phyloP scores from a whole-genome alignment of 2,329 filamentous ascomycete species.

The Beauveria australis region DNA sequence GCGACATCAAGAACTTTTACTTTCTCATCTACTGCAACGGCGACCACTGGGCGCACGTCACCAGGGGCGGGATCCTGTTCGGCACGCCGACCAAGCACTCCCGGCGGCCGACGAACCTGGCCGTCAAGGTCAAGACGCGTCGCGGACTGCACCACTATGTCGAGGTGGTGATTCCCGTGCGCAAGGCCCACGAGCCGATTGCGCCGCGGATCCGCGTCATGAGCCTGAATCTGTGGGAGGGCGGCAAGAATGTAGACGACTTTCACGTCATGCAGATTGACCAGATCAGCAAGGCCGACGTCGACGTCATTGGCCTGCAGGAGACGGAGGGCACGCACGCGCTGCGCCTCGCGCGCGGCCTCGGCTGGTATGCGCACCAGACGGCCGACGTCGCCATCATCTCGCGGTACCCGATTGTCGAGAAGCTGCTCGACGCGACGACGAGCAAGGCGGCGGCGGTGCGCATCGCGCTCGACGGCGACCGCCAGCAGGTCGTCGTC shows the following conservation, averaged over 20 bases:
- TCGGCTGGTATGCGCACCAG: slow-evolving; percentile 31
- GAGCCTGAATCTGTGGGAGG: slow-evolving; percentile 32
- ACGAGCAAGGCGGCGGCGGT: slow-evolving; percentile 23
- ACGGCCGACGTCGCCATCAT: slow-evolving; percentile 26
- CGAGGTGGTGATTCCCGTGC: slow-evolving; percentile 13
- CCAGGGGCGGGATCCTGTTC: slow-evolving; percentile 23
- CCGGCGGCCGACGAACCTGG: slow-evolving; percentile 16
- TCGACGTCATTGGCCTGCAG: slow-evolving; percentile 30
- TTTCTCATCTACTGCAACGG: slow-evolving; percentile 16
- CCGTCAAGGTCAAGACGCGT: slow-evolving; percentile 18
- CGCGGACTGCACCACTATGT: too few relatives aligned
- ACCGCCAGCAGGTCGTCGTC: slow-evolving; percentile 23
- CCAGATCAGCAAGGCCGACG: slow-evolving; percentile 22
- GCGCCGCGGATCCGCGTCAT: slow-evolving; percentile 27
- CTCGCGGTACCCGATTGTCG: slow-evolving; percentile 30
- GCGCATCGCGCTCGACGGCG: slow-evolving; percentile 26
- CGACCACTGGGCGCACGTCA: slow-evolving; percentile 25
- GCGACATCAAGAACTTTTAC: slow-evolving; percentile 20
- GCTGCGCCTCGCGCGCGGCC: slow-evolving; percentile 25
- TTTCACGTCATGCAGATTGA: slow-evolving; percentile 31
- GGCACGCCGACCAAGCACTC: slow-evolving; percentile 23
- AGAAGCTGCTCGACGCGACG: slow-evolving; percentile 19
- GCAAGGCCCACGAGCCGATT: slow-evolving; percentile 18
- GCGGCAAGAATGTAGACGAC: slow-evolving; percentile 27
- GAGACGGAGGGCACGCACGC: slow-evolving; percentile 25